Evolutionary conservation across 2,329 filamentous ascomycete genomes (phyloP).

Genomic region (Cucurbitaria berberidis): DNA sequence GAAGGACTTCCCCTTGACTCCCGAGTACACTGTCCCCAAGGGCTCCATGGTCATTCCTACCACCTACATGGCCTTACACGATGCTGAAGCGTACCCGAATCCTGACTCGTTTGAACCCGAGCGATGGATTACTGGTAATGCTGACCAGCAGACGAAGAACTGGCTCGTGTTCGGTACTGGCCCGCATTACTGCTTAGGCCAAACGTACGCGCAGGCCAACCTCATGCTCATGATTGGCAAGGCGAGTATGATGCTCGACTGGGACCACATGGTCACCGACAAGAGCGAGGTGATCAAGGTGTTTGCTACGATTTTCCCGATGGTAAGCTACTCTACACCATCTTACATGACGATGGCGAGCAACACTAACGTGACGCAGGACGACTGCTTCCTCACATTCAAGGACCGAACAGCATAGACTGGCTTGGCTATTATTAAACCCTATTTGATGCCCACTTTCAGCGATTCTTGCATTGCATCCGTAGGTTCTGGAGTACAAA

Average conservation of each 20-base stretch:
- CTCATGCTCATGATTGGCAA: conserved; percentile 89
- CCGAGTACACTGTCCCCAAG: conserved; percentile 90
- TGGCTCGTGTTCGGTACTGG: conserved; percentile 95
- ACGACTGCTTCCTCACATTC: conserved; percentile 83
- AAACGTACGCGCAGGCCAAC: conserved; percentile 89
- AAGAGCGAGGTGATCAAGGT: conserved; percentile 94
- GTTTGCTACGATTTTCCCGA: conserved; percentile 97
- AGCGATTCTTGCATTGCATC: conserved; percentile 37
- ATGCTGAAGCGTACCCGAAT: conserved; percentile 89
- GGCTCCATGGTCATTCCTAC: conserved; percentile 94
- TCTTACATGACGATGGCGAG: not conserved
- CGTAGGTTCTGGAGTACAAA: conserved; percentile 22
- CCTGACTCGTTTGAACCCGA: conserved; percentile 70
- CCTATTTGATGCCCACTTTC: conserved; percentile 28
- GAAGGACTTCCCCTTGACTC: conserved; percentile 91
- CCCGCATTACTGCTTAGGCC: conserved; percentile 94
- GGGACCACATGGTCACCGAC: conserved; percentile 85
- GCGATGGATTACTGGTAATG: conserved; percentile 78
- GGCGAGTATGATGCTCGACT: conserved; percentile 84
- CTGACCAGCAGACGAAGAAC: conserved; percentile 92
- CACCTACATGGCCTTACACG: conserved; percentile 87
- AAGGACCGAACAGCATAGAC: conserved; percentile 45
- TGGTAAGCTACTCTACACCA: conserved; percentile 65
- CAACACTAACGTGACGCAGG: conserved; percentile 58
- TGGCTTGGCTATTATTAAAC: conserved; percentile 6